These are phyloP conservation scores for Solanum raphanifolium DNA, from an alignment of 257 asterid genomes.

Conservation along the genomic window DNA sequence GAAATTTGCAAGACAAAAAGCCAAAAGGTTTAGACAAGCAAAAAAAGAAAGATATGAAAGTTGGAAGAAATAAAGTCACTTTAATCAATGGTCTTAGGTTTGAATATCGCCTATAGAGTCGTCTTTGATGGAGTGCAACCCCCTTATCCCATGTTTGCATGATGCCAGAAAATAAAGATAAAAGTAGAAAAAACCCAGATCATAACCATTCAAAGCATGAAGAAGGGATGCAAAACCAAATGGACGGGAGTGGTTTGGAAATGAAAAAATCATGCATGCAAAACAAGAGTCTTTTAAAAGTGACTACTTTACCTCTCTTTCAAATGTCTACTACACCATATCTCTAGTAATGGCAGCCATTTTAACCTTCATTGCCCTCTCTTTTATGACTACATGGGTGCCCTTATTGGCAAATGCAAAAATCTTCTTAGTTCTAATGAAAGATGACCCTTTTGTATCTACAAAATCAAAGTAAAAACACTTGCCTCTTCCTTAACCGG, in stretches of 20 bases:
- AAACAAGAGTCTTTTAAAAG: not conserved
- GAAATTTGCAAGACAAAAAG: not conserved
- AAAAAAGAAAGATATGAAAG: not conserved
- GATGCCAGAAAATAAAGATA: not conserved
- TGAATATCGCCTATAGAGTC: not conserved
- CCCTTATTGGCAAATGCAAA: slow-evolving; percentile 23
- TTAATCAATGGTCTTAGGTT: not conserved
- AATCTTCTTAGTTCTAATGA: slow-evolving; percentile 44
- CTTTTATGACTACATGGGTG: slow-evolving; percentile 1
- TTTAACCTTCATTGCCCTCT: slow-evolving; percentile 9
- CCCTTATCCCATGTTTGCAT: not conserved
- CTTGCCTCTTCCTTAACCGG: not conserved
- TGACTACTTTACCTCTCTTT: not conserved
- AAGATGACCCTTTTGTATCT: slow-evolving; percentile 27
- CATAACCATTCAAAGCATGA: not conserved
- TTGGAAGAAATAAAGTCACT: not conserved
- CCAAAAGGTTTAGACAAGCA: not conserved
- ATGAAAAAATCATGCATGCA: slow-evolving; percentile 16
- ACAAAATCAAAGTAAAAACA: not conserved
- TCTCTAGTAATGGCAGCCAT: slow-evolving; percentile 17
- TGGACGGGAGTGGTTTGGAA: slow-evolving; percentile 16
- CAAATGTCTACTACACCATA: not conserved
- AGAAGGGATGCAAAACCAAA: not conserved
- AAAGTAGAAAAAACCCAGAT: not conserved
- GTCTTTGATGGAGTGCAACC: not conserved